Base-by-base conservation (phyloP, 2,329 filamentous ascomycete genomes). In the Annulohypoxylon truncatum region DNA sequence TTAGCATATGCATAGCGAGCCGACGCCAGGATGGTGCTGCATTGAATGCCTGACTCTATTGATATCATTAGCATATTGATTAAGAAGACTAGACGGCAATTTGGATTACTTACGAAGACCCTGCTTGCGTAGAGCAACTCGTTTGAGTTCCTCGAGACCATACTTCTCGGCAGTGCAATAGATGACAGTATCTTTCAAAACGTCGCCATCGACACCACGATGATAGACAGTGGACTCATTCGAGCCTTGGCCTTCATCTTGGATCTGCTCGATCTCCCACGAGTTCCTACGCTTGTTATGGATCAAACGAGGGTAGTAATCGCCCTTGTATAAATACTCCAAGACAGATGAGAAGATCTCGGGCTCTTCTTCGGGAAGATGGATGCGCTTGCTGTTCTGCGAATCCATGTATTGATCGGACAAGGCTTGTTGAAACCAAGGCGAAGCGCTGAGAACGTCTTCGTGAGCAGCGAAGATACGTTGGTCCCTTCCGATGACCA, bases 391-490 rank as follows among this genome's bases (percentile, higher is more conserved):
- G 76, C 83, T 84, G 50, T 78, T 77, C 60, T 83, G 77, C n/a
- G 78, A 75, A 13, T 82, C 86, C 80, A 88, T 85, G 82, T 87
- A 91, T 74, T 90, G 87, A 68, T 84, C 84, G 61, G 85, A 84
- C 69, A 90, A 87, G 44, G 85, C 84, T 52, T 87, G 81, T 66
- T 88, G 84, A 80, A 97, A 97, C 85, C 90, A 97, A 6, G 93
- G 89, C 9, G 93, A 96, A 59, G 86, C 82, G 77, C 85, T 87
- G 64, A 97, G 89, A 66, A 97, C 87, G 71, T 96, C 91, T 82
- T 97, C 92, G 78, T 97, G 94, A 5, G 93, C 93, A 35, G 94
- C 94, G 76, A 97, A 97, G 72, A 97, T 90, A 20, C 94, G 89
- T 78, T 94, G 90, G 71, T 94, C 90, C 4, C 85, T 85, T n/a